Conservation (phyloP, 148 eudicot genomes). For the Rhododendron mucronatum region DNA sequence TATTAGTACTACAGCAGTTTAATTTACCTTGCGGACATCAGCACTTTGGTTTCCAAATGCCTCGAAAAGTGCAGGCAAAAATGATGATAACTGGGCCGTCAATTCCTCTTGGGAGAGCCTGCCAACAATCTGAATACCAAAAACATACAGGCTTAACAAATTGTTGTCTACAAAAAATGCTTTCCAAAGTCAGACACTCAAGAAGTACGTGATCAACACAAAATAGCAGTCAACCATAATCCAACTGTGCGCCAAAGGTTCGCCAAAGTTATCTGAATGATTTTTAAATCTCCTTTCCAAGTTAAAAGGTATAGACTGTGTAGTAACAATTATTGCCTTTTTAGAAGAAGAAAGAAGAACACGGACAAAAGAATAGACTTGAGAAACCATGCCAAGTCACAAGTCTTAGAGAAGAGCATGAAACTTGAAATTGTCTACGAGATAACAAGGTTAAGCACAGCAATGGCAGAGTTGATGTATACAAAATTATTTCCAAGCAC, state of each 20-base stretch:
- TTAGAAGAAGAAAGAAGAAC: not conserved
- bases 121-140: constrained; percentile 66
- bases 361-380: not conserved
- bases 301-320: not conserved
- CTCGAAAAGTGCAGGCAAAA: constrained; percentile 89
- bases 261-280: not conserved
- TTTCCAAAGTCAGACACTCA: not conserved
- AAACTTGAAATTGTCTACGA: not conserved
- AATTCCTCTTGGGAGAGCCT: constrained; percentile 87
- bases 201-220: not conserved
- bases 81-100: constrained; percentile 76
- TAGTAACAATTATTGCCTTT: not conserved
- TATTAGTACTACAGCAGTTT: not conserved
- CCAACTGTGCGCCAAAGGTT: not conserved
- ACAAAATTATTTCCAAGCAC: not conserved
- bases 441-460: not conserved
- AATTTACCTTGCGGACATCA: constrained; percentile 91
- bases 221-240: not conserved
- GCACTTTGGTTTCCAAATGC: constrained; percentile 98
- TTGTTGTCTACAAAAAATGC: not conserved
- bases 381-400: not conserved
- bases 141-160: not conserved
- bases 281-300: not conserved
- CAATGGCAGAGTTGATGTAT: not conserved
- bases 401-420: not conserved